Conservation (phyloP, 108 stramenopile genomes). For the Mediolabrus comicus region DNA sequence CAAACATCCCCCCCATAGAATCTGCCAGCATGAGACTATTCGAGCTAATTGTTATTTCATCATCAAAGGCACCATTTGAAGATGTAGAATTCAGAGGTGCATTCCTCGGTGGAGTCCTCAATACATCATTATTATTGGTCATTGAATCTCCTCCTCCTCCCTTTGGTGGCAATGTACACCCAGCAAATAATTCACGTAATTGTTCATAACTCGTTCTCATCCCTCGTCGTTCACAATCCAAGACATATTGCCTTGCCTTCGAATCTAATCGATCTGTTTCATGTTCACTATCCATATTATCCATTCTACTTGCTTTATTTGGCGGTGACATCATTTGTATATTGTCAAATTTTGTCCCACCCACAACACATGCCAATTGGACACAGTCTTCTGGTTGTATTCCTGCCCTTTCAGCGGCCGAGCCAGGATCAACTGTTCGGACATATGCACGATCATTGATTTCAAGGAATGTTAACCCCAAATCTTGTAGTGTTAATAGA, state of each 20-base stretch:
- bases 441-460: slow-evolving; percentile 81
- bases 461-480: slow-evolving; percentile 78
- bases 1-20: slow-evolving; percentile 44
- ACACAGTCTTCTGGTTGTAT: slow-evolving; percentile 69
- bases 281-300: slow-evolving; percentile 1
- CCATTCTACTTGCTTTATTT: neutral
- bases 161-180: slow-evolving; percentile 36
- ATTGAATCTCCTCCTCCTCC: neutral
- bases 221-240: slow-evolving; percentile 71
- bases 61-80: neutral
- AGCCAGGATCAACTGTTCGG: slow-evolving; percentile 52
- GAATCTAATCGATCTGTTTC: slow-evolving; percentile 18
- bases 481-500: slow-evolving; percentile 16
- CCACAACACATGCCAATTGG: slow-evolving; percentile 76
- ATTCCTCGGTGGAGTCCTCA: slow-evolving; percentile 19
- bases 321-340: neutral
- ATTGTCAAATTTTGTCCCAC: slow-evolving; percentile 37
- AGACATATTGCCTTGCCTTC: slow-evolving; percentile 45
- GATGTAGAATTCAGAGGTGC: neutral
- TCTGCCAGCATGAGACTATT: slow-evolving; percentile 29
- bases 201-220: slow-evolving; percentile 72
- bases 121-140: neutral
- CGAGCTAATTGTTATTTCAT: slow-evolving; percentile 36
- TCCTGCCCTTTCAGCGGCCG: slow-evolving; percentile 55
- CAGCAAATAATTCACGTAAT: slow-evolving; percentile 49